phyloP scores from a whole-genome alignment of 2,329 filamentous ascomycete species.

The Neofusicoccum umdonicola region DNA sequence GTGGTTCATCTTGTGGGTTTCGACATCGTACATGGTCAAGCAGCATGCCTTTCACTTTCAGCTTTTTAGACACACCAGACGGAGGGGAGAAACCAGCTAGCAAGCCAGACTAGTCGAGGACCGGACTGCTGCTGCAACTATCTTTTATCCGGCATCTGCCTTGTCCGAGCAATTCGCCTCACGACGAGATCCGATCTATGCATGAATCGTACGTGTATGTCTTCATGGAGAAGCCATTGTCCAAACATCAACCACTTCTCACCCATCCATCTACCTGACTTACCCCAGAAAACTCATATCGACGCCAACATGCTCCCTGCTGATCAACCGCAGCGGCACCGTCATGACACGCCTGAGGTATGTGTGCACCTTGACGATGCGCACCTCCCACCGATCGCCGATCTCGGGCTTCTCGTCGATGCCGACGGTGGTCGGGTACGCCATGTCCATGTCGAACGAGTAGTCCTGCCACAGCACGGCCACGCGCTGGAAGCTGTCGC shows the following conservation, averaged over 20 bases:
- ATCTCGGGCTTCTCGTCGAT: slow-evolving; percentile 22
- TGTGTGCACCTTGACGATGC: slow-evolving; percentile 36
- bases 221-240: too few relatives aligned
- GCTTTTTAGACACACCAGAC: too few relatives aligned
- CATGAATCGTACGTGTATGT: too few relatives aligned
- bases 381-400: slow-evolving; percentile 50
- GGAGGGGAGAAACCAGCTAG: too few relatives aligned
- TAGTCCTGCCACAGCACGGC: neutral
- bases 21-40: too few relatives aligned
- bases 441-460: slow-evolving; percentile 18
- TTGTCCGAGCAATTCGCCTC: too few relatives aligned
- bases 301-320: slow-evolving; percentile 16
- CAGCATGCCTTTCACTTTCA: too few relatives aligned
- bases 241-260: neutral
- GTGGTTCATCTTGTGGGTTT: too few relatives aligned
- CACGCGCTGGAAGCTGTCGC: neutral
- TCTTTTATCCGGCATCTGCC: too few relatives aligned
- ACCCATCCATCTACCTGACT: neutral
- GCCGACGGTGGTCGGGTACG: slow-evolving; percentile 21
- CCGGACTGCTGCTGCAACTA: too few relatives aligned
- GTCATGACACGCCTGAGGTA: slow-evolving; percentile 33
- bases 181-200: too few relatives aligned
- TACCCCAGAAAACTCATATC: neutral
- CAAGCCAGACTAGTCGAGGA: too few relatives aligned
- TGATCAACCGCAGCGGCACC: slow-evolving; percentile 39